Conservation (phyloP, 805 yeast species). For the Hanseniaspora osmophila region DNA sequence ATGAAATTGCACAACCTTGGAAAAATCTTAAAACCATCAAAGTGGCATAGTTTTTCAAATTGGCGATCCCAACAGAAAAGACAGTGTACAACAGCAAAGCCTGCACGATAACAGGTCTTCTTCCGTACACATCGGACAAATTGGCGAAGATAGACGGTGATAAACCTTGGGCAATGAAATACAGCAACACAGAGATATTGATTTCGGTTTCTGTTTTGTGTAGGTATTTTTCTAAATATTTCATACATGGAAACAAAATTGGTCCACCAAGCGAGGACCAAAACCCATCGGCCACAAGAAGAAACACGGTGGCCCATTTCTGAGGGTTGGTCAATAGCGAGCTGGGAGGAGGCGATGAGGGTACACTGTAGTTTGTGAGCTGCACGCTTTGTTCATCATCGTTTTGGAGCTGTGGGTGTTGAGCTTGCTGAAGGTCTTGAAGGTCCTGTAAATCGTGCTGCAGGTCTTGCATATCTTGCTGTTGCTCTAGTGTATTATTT, state of each 20-base stretch:
- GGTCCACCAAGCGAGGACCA: conserved; percentile 69
- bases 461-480: background rate
- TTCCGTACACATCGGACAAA: conserved; percentile 54
- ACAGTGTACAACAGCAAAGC: conserved; percentile 43
- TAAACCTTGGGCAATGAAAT: conserved; percentile 62
- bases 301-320: conserved; percentile 20
- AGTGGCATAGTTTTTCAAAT: conserved; percentile 40
- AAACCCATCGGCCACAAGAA: conserved; percentile 27
- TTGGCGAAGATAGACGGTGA: conserved; percentile 58
- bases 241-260: conserved; percentile 69
- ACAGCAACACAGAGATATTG: conserved; percentile 64
- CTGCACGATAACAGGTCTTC: conserved; percentile 50
- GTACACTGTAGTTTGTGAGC: too few relatives aligned
- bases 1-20: conserved; percentile 66
- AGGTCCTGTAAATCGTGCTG: too few relatives aligned
- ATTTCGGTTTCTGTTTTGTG: conserved; percentile 35
- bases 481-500: background rate
- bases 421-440: too few relatives aligned
- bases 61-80: conserved; percentile 55
- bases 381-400: too few relatives aligned
- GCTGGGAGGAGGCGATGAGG: background rate
- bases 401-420: too few relatives aligned
- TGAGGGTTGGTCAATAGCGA: conserved; percentile 10
- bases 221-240: conserved; percentile 41
- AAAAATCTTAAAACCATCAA: conserved; percentile 52